These are phyloP conservation scores for Sugiyamaella smithiae DNA, from an alignment of 805 yeast species.

Conservation along the genomic window DNA sequence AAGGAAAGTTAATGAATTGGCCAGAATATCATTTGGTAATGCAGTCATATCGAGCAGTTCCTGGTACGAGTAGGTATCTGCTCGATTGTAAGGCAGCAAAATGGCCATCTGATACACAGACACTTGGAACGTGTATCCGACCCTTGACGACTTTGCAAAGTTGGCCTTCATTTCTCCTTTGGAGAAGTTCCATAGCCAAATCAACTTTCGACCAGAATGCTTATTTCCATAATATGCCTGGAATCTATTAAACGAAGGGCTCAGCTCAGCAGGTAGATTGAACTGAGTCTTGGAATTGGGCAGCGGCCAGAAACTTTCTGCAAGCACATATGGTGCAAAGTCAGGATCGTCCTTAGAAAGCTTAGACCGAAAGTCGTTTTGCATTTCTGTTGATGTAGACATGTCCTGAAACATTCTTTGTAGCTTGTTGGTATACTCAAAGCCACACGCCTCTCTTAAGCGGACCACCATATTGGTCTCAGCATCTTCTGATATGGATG, in stretches of 20 bases:
- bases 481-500: slow-evolving; percentile 77
- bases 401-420: slow-evolving; percentile 96
- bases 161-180: slow-evolving; percentile 90
- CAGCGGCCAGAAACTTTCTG: slow-evolving; percentile 89
- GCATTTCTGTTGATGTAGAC: slow-evolving; percentile 75
- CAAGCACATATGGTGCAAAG: slow-evolving; percentile 74
- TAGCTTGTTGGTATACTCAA: slow-evolving; percentile 90
- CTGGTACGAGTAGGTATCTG: slow-evolving; percentile 54
- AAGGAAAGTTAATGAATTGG: slow-evolving; percentile 75
- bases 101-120: slow-evolving; percentile 87
- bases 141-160: slow-evolving; percentile 73
- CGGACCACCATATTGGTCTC: slow-evolving; percentile 84
- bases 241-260: slow-evolving; percentile 62
- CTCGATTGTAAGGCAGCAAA: slow-evolving; percentile 74
- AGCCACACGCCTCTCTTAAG: slow-evolving; percentile 82
- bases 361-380: slow-evolving; percentile 51
- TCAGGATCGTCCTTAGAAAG: slow-evolving; percentile 44
- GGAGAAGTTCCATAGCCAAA: slow-evolving; percentile 95
- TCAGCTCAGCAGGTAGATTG: slow-evolving; percentile 65
- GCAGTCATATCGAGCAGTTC: slow-evolving; percentile 68
- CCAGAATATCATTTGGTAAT: slow-evolving; percentile 60
- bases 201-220: slow-evolving; percentile 83
- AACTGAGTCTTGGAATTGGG: slow-evolving; percentile 47
- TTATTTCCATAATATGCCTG: slow-evolving; percentile 65
- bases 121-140: slow-evolving; percentile 56